Evolutionary conservation across 2,329 filamentous ascomycete species (phyloP).

Genomic region (Trichoderma breve): DNA sequence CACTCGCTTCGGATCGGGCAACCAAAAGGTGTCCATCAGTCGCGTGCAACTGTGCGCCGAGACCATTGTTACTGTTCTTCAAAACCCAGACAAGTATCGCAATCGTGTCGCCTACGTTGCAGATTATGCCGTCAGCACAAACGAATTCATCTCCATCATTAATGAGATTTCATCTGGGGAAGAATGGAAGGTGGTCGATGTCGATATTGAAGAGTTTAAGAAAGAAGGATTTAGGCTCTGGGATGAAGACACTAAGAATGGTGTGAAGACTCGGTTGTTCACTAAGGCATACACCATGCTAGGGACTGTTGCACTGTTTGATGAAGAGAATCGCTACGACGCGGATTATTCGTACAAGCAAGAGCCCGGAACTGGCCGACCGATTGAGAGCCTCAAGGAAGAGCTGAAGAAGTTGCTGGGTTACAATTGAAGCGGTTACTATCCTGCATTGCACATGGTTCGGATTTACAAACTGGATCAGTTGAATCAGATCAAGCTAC

Average conservation of each 20-base stretch:
- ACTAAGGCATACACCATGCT: conserved; percentile 20
- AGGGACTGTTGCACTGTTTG: conserved; percentile 19
- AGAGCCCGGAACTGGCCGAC: conserved; percentile 15
- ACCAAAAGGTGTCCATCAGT: conserved; percentile 6
- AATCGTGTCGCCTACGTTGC: conserved; percentile 10
- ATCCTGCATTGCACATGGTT: neutral
- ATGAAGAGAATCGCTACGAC: conserved; percentile 22
- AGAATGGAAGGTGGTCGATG: neutral
- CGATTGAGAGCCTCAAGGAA: neutral
- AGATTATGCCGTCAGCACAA: conserved; percentile 8
- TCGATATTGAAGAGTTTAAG: neutral
- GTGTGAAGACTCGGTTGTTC: conserved; percentile 16
- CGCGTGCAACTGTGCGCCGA: neutral
- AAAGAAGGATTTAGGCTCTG: neutral
- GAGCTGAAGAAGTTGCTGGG: neutral
- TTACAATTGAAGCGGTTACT: neutral
- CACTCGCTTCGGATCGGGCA: conserved; percentile 13
- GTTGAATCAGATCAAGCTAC: neutral
- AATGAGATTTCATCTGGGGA: neutral
- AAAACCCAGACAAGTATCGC: neutral
- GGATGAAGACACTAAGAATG: conserved; percentile 13
- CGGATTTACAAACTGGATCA: neutral
- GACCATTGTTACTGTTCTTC: neutral
- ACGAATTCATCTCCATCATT: neutral
- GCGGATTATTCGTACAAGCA: conserved; percentile 18